Conservation (phyloP, 306 rosid genomes). For the Lathyrus tuberosus region DNA sequence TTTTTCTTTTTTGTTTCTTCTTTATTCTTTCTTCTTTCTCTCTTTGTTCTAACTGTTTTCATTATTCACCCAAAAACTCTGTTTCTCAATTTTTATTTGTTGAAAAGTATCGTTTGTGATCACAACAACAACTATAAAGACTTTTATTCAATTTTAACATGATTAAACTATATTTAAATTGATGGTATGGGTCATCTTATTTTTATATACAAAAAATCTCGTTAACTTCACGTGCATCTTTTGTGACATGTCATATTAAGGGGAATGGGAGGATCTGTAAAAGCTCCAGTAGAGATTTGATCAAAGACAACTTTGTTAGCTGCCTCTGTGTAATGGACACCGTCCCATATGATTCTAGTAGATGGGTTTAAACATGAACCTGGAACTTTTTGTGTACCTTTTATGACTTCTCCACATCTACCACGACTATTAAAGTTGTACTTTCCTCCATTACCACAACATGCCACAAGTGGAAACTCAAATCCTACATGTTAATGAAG, state of each 20-base stretch:
- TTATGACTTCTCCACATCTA: conserved; percentile 42
- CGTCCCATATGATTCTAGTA: conserved; percentile 56
- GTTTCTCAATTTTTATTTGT: too few species aligned
- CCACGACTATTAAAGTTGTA: conserved; percentile 38
- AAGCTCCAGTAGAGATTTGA: conserved; percentile 49
- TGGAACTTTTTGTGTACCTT: conserved; percentile 17
- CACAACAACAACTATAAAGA: too few species aligned
- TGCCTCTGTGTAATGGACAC: conserved; percentile 55
- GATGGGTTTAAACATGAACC: conserved; percentile 39
- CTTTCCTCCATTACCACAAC: conserved; percentile 64
- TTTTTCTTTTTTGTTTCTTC: too few species aligned
- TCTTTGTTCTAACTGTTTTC: too few species aligned
- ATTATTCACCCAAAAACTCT: too few species aligned
- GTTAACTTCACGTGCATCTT: background rate
- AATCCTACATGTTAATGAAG: conserved; percentile 44
- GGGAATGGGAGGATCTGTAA: conserved; percentile 51
- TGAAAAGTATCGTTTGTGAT: too few species aligned
- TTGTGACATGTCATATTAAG: conserved; percentile 45
- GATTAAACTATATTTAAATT: background rate
- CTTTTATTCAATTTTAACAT: background rate
- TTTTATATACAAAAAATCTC: background rate
- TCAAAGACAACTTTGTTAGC: conserved; percentile 48
- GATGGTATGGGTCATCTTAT: background rate
- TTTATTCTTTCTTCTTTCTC: too few species aligned
- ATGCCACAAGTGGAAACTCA: conserved; percentile 45